Evolutionary conservation across 768 basidiomycete species (phyloP).

Genomic region (Phaeotremella skinneri): DNA sequence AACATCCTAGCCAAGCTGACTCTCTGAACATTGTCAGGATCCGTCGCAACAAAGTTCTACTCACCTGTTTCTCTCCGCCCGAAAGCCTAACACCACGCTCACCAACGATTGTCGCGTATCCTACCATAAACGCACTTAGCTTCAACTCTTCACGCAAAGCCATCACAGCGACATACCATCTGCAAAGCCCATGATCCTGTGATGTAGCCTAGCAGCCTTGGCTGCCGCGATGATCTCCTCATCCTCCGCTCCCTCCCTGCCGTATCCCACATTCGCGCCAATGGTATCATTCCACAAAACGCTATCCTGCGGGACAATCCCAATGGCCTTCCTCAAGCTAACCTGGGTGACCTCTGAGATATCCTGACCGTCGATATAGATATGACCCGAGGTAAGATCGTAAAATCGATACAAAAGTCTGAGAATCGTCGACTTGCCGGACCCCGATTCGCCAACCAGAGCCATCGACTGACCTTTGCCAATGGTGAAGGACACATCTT

Average conservation of each 20-base stretch:
- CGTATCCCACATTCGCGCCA: slow-evolving; percentile 61
- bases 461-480: slow-evolving; percentile 84
- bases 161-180: slow-evolving; percentile 54
- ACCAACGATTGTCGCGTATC: slow-evolving; percentile 81
- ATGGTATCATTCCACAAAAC: slow-evolving; percentile 50
- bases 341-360: slow-evolving; percentile 82
- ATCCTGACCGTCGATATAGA: slow-evolving; percentile 80
- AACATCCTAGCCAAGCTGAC: slow-evolving; percentile 84
- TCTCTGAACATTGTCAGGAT: slow-evolving; percentile 49
- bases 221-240: slow-evolving; percentile 79
- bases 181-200: slow-evolving; percentile 76
- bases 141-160: background rate
- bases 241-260: slow-evolving; percentile 66
- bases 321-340: slow-evolving; percentile 74
- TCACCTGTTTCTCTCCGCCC: slow-evolving; percentile 78
- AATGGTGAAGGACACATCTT: slow-evolving; percentile 80
- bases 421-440: slow-evolving; percentile 68
- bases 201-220: slow-evolving; percentile 80
- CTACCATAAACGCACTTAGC: slow-evolving; percentile 4
- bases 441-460: slow-evolving; percentile 77
- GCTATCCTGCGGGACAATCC: slow-evolving; percentile 83
- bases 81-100: slow-evolving; percentile 80
- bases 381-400: slow-evolving; percentile 75
- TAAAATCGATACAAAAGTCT: slow-evolving; percentile 92
- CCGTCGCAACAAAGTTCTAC: background rate